Evolutionary conservation across 352 stramenopile species (phyloP), one percentile per base, ranked within the genome.

Genomic region (Phytopythium delawarense): DNA sequence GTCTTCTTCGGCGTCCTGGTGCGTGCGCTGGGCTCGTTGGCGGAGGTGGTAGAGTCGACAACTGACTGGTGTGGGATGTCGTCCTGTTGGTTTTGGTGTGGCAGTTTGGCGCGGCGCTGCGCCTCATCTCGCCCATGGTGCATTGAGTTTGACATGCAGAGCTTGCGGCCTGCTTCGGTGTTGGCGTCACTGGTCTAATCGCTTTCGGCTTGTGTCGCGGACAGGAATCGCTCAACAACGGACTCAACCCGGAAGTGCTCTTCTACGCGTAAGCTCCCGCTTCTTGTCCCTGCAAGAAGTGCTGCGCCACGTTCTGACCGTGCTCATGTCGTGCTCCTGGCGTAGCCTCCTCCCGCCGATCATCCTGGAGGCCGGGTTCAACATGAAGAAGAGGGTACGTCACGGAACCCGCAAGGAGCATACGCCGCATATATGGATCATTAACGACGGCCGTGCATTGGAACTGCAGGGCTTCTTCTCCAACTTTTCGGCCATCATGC

Each of bases 1-100:
- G 92, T 95, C 49, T 84, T 92, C 66, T 93, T 93, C 56, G 87
- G 87, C 30, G 76, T 95, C 39, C 72, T 91, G 70, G 86, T 95
- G 72, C 46, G 80, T 72, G 7, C 34, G 4, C 11, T 28, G 18
- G 45, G 9, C 9, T 7, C 4, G 15, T 49, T 50, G 35, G 5
- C 7, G 21, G 48, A 25, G 48, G 12, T 34, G 39, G 55, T 21
- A 16, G 13, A 44, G 15, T 15, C 18, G 4, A 12, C 23, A 53
- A 25, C 25, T 23, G 44, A 34, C 23, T 25, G 9, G 13, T 46
- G 28, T 32, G 28, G 28, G 28, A 7, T 32, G 28, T 51, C 21
- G 15, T 45, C n/a, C 30, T 64, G 13, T 35, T 35, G 4, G 34
- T 30, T 62, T 35, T 35, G 28, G 3, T 30, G 13, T 32, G 7